phyloP scores from a whole-genome alignment of 768 basidiomycete species.

The Leccinum disarticulatum region DNA sequence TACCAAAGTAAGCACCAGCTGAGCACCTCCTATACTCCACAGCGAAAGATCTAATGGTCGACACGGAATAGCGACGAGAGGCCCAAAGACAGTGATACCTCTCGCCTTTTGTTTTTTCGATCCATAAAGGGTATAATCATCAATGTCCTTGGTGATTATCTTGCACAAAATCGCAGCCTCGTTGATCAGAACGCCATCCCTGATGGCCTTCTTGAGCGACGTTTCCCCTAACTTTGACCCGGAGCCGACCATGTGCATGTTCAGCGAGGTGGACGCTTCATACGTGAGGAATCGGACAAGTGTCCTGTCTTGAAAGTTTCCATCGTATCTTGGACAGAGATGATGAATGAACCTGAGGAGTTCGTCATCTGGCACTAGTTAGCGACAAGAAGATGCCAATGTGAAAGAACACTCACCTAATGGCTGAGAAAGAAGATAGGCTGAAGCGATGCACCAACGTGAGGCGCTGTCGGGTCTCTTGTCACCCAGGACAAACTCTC shows the following conservation, averaged over 20 bases:
- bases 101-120: background rate
- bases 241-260: constrained; percentile 67
- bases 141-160: constrained; percentile 31
- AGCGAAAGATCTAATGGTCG: constrained; percentile 70
- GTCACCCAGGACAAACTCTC: constrained; percentile 59
- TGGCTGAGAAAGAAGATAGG: constrained; percentile 58
- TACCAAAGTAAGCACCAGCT: constrained; percentile 68
- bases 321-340: constrained; percentile 75
- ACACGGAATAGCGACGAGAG: constrained; percentile 60
- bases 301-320: constrained; percentile 70
- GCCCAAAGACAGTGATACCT: constrained; percentile 36
- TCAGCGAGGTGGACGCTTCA: constrained; percentile 79
- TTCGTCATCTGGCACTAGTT: constrained; percentile 54
- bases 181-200: constrained; percentile 40
- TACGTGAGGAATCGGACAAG: constrained; percentile 80
- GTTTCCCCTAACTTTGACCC: constrained; percentile 41
- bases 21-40: constrained; percentile 83
- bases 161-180: constrained; percentile 44
- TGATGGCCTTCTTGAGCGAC: constrained; percentile 39
- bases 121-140: background rate
- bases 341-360: constrained; percentile 75
- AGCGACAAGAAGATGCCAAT: constrained; percentile 9
- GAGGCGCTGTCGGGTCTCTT: constrained; percentile 35
- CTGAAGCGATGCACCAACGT: constrained; percentile 68
- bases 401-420: constrained; percentile 42